These are phyloP conservation scores for Parsonsia alboflavescens DNA, from an alignment of 257 asterid species.

Conservation along the genomic window DNA sequence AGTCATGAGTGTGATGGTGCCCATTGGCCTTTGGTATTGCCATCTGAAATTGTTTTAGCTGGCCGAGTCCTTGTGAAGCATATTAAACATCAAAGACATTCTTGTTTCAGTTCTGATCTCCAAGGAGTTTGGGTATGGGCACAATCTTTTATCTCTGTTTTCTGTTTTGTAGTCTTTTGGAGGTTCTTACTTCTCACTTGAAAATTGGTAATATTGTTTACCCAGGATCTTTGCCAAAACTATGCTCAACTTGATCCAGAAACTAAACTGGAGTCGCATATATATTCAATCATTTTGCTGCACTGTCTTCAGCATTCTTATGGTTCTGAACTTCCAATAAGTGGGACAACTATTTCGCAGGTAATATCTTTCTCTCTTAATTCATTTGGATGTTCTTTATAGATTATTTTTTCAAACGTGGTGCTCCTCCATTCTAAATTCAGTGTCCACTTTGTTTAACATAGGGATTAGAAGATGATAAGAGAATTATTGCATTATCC, in stretches of 20 bases:
- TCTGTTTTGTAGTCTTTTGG: constrained; percentile 8
- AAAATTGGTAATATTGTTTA: constrained; percentile 29
- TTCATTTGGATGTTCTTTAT: not conserved
- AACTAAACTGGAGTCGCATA: constrained; percentile 69
- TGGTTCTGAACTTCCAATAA: constrained; percentile 47
- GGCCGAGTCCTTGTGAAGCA: constrained; percentile 77
- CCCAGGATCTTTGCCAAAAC: constrained; percentile 84
- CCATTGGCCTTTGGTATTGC: constrained; percentile 88
- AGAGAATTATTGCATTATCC: not conserved
- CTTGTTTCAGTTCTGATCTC: constrained; percentile 31
- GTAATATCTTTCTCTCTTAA: constrained; percentile 31
- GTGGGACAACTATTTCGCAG: constrained; percentile 51
- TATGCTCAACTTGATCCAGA: constrained; percentile 60
- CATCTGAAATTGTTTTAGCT: constrained; percentile 74
- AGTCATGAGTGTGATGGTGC: constrained; percentile 78
- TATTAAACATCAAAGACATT: constrained; percentile 37
- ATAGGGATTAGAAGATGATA: not conserved
- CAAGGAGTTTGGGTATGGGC: constrained; percentile 42
- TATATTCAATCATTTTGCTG: constrained; percentile 65
- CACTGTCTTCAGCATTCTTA: constrained; percentile 59
- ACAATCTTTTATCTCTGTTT: constrained; percentile 8
- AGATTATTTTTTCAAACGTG: constrained; percentile 5
- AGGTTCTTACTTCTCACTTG: constrained; percentile 9
- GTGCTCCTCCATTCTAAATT: not conserved
- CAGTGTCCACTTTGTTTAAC: not conserved